These are phyloP conservation scores for Suillus discolor DNA, from an alignment of 768 basidiomycete genomes.

Conservation along the genomic window DNA sequence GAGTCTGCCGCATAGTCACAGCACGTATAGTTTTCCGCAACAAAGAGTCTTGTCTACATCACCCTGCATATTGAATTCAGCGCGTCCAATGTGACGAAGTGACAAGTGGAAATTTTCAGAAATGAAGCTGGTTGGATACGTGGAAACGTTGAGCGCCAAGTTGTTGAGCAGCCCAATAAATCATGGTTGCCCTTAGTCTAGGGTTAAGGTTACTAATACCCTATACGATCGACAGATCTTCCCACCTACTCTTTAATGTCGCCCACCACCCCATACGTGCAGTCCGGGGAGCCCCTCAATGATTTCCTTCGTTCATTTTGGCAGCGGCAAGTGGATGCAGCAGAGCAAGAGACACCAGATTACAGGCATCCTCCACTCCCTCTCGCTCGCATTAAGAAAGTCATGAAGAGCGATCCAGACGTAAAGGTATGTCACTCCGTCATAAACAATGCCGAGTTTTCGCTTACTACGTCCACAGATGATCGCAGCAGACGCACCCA, in stretches of 20 bases:
- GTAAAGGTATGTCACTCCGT: slow-evolving; percentile 72
- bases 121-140: background rate
- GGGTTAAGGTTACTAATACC: slow-evolving; percentile 29
- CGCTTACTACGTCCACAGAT: slow-evolving; percentile 54
- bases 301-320: slow-evolving; percentile 87
- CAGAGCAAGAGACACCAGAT: slow-evolving; percentile 88
- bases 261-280: slow-evolving; percentile 64
- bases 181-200: slow-evolving; percentile 14
- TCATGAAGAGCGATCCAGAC: slow-evolving; percentile 98
- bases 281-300: slow-evolving; percentile 83
- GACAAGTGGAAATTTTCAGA: background rate
- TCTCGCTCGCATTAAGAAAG: slow-evolving; percentile 96
- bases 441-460: slow-evolving; percentile 8
- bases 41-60: background rate
- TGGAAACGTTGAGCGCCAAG: no score
- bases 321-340: slow-evolving; percentile 84
- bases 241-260: slow-evolving; percentile 29
- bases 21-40: background rate
- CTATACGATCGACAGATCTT: background rate
- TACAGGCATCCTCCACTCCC: slow-evolving; percentile 88
- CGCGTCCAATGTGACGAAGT: background rate
- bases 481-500: slow-evolving; percentile 98
- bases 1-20: background rate
- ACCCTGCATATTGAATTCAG: background rate
- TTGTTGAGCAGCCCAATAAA: no score